These are phyloP conservation scores for Sicyos baderoa DNA, from an alignment of 306 rosid genomes.

Conservation along the genomic window DNA sequence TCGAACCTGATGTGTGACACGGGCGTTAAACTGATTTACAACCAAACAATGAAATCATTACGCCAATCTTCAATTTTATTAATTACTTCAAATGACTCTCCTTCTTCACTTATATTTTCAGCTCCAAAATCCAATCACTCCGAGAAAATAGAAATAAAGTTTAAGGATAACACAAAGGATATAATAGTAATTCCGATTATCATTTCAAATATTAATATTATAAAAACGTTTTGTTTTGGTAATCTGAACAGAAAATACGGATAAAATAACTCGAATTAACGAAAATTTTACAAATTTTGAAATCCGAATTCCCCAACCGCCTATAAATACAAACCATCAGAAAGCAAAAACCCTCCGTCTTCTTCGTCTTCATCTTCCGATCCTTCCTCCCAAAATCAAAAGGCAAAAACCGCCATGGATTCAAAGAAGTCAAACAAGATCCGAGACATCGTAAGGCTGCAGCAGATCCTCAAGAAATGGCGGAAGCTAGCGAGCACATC, in stretches of 20 bases:
- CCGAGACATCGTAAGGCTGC: constrained; percentile 86
- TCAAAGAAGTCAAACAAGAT: constrained; percentile 79
- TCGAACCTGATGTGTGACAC: too few species aligned
- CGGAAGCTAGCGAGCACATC: constrained; percentile 65
- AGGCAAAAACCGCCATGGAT: constrained; percentile 36
- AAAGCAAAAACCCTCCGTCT: background rate
- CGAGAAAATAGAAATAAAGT: too few species aligned
- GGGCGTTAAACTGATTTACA: too few species aligned
- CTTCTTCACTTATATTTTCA: too few species aligned
- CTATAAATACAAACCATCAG: background rate
- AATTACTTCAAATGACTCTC: too few species aligned
- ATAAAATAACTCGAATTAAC: background rate
- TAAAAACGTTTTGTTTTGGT: background rate
- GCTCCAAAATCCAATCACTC: too few species aligned
- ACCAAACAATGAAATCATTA: too few species aligned
- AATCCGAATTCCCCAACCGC: constrained; percentile 2
- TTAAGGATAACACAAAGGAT: background rate
- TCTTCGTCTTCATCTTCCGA: background rate
- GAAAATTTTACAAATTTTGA: background rate
- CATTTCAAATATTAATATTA: background rate
- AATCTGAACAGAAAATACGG: constrained; percentile 10
- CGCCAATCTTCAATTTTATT: too few species aligned
- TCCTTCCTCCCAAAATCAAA: background rate
- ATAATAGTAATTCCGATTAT: background rate
- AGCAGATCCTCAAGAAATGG: constrained; percentile 89